Percentiles rank a stretch among this genome's conserved stretches.
Evolutionary conservation across 257 asterid genomes (phyloP).

Genomic region (Solanum peruvianum): DNA sequence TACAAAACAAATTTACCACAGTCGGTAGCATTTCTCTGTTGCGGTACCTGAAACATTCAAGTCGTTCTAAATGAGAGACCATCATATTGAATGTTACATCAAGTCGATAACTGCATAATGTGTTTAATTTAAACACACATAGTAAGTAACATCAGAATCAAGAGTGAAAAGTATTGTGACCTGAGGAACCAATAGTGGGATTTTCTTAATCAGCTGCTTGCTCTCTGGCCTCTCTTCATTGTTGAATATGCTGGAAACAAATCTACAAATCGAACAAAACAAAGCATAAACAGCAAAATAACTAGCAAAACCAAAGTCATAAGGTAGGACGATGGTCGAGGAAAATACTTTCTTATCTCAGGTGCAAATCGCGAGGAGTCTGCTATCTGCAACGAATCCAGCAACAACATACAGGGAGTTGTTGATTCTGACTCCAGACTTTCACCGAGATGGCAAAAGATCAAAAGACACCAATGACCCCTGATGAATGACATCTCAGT

Average conservation of each 20-base stretch:
- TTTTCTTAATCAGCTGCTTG: constrained; percentile 12
- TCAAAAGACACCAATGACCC: constrained; percentile 77
- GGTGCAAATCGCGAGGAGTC: constrained; percentile 38
- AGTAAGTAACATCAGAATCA: neutral
- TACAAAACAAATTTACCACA: constrained; percentile 54
- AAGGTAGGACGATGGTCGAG: neutral
- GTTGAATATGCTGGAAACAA: constrained; percentile 36
- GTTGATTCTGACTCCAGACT: constrained; percentile 10
- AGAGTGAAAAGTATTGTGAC: constrained; percentile 12
- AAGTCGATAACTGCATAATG: neutral
- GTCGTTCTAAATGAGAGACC: neutral
- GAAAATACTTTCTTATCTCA: constrained; percentile 39
- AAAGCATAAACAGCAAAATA: neutral
- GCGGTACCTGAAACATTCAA: constrained; percentile 51
- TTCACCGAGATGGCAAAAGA: constrained; percentile 58
- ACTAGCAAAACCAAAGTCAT: neutral
- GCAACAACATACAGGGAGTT: constrained; percentile 56
- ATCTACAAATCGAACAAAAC: constrained; percentile 18
- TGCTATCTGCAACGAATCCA: constrained; percentile 42
- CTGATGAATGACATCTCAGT: constrained; percentile 19
- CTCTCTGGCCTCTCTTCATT: constrained; percentile 21
- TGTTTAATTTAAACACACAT: neutral
- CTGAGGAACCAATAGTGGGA: constrained; percentile 52
- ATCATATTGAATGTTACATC: neutral
- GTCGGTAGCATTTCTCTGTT: constrained; percentile 34